phyloP scores from a whole-genome alignment of 352 stramenopile species.

The Phytophthora sp. region DNA sequence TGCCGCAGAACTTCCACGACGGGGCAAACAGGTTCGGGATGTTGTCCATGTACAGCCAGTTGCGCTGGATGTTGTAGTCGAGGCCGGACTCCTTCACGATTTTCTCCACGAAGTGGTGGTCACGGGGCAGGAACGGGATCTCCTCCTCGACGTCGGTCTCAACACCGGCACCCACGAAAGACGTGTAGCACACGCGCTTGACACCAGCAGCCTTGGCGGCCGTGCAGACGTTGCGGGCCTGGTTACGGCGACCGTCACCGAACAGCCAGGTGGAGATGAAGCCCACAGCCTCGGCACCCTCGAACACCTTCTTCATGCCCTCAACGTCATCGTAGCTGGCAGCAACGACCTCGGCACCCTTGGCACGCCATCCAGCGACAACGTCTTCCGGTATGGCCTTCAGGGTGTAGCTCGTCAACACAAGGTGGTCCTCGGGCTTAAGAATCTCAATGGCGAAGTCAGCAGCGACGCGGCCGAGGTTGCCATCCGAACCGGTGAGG shows the following conservation, averaged over 20 bases:
- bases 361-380: conserved; percentile 13
- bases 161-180: conserved; percentile 27
- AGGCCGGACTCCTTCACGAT: conserved; percentile 28
- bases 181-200: too few species aligned
- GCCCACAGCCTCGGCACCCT: conserved; percentile 23
- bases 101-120: conserved; percentile 36
- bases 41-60: conserved; percentile 46
- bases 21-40: conserved; percentile 28
- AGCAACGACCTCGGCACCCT: conserved; percentile 14
- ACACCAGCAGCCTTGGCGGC: conserved; percentile 30
- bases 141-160: conserved; percentile 29
- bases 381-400: conserved; percentile 21
- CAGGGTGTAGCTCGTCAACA: conserved; percentile 35
- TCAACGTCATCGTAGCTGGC: conserved; percentile 32
- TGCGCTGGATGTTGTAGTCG: conserved; percentile 46
- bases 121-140: conserved; percentile 36
- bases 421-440: conserved; percentile 21
- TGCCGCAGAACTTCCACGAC: conserved; percentile 39
- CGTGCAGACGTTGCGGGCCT: conserved; percentile 18
- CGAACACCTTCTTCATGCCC: conserved; percentile 29
- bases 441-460: conserved; percentile 32
- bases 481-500: conserved; percentile 31
- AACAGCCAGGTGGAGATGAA: conserved; percentile 40
- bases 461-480: conserved; percentile 30
- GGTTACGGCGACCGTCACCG: conserved; percentile 26